Conservation (phyloP, 1,284 basidiomycete genomes). For the Ganoderma sinense region DNA sequence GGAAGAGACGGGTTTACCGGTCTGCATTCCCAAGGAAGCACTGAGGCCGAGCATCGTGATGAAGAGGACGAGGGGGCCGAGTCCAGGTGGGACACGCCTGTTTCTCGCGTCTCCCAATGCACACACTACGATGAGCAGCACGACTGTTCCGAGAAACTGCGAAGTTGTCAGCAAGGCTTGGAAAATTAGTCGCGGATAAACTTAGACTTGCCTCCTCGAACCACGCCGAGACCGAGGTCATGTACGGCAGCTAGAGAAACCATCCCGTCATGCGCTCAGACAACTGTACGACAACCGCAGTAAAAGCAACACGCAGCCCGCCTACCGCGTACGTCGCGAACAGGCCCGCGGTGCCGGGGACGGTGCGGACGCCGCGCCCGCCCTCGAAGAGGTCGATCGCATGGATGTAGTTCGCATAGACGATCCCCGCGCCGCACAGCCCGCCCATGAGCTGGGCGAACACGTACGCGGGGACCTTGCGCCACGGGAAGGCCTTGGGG, state of each 20-base stretch:
- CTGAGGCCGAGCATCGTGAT: constrained; percentile 62
- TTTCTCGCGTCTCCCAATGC: constrained; percentile 54
- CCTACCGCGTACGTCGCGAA: constrained; percentile 68
- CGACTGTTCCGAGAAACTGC: constrained; percentile 63
- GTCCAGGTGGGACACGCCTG: constrained; percentile 51
- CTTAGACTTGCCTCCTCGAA: constrained; percentile 56
- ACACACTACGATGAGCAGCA: constrained; percentile 59
- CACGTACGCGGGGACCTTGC: constrained; percentile 79
- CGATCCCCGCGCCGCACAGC: constrained; percentile 67
- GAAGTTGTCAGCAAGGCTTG: too few relatives aligned
- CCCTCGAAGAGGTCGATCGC: constrained; percentile 79
- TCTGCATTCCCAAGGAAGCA: constrained; percentile 62
- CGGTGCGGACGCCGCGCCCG: constrained; percentile 63
- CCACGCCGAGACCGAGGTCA: constrained; percentile 65
- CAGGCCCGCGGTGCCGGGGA: constrained; percentile 66
- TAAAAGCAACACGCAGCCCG: too few relatives aligned
- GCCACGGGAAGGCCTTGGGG: constrained; percentile 74
- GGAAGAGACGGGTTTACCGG: constrained; percentile 38
- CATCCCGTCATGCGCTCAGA: not conserved
- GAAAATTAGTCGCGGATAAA: too few relatives aligned
- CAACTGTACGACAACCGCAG: too few relatives aligned
- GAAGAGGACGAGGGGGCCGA: constrained; percentile 65
- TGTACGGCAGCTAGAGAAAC: constrained; percentile 55
- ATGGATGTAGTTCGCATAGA: constrained; percentile 82
- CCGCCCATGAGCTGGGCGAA: constrained; percentile 77